Base-by-base conservation (phyloP, 345 rosid genomes). In the Arabidopsis suecica region DNA sequence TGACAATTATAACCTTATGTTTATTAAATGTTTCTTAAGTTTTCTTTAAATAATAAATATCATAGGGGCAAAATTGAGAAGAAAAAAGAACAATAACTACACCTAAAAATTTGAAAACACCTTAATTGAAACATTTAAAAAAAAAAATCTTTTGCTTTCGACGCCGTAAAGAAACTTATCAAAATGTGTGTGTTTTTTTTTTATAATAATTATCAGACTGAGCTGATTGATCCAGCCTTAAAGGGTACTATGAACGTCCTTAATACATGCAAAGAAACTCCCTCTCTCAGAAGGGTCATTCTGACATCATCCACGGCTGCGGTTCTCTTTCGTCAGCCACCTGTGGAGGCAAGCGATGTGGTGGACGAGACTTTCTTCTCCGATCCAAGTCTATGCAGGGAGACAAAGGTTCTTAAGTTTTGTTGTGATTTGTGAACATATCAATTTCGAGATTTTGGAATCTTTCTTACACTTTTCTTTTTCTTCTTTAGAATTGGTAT, bases 341-440 rank as follows among this genome's bases (percentile, higher is more conserved):
- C 83, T 68, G 32, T 77, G 4, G 70, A 48, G 5, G 57, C 80
- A 6, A 78, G 73, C 37, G 64, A 73, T 5, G 47, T 78, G 10
- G 82, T 88, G 33, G 88, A 86, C 38, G 91, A 88, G 72, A 69
- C 81, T 53, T 84, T 84, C 83, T 79, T 78, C 68, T 84, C 89
- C 1, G 81, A 85, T 76, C 79, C 82, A 25, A 63, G 10, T 36
- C 12, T 75, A 7, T 84, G 82, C 72, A 42, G 6, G 72, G 63
- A 80, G 54, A 12, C 44, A 34, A 40, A 77, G 84, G 84, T 82
- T 42, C 50, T 32, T 59, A 7, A 1, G 4, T 9, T 76, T 62
- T n/a, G n/a, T 36, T 57, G 2, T 16, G 18, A 16, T 16, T 16
- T 16, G 18, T 38, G 1, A 12, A 40, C 62, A 68, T 75, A 67